Base-by-base conservation (phyloP, 2,329 filamentous ascomycete species). In the Aureobasidium pullulans region DNA sequence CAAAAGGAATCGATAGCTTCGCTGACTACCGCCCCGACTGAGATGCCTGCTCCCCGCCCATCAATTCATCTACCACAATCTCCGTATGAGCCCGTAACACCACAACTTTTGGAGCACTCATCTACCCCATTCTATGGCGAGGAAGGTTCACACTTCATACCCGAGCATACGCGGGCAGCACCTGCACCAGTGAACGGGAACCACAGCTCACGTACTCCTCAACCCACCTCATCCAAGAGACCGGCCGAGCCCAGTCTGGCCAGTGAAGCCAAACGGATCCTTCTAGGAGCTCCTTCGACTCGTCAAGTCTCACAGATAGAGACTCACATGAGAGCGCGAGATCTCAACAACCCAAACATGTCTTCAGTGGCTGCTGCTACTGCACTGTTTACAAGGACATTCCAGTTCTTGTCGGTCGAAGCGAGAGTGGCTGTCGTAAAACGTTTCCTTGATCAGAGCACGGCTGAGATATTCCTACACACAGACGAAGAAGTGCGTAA, bases 341-440 rank as follows among this genome's bases (percentile, higher is more conserved):
- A 42, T 8, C 34, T 31, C 34, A 43, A 54, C 16, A 54, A 28
- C 3, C 43, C 50, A 5, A 23, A 54, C 1, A 7, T 54, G 9
- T 54, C 50, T 54, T 28, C 50, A 5, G 50, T 54, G 10, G 50
- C 50, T 4, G 50, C 50, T 3, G 50, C 50, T 10, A 56, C 52
- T 15, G 31, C 52, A 4, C 39, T 56, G 11, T 56, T 56, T 15
- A 28, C 5, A 16, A 4, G 28, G 7, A 44, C 39, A 11, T 56
- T 56, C 29, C 29, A 29, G 16, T 56, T 29, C 5, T 13, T 56
- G 32, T 40, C 52, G 1, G 28, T 34, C 7, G 23, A 15, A 10
- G 37, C 42, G 8, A 44, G 40, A 29, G 40, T 44, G 3, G 16
- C 16, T 2, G 40, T 4, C 2, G 52, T 56, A 6, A 42, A 56